Evolutionary conservation across 2,329 filamentous ascomycete species (phyloP), one percentile per base, ranked within the genome.

Genomic region (Coniochaeta prunicola): DNA sequence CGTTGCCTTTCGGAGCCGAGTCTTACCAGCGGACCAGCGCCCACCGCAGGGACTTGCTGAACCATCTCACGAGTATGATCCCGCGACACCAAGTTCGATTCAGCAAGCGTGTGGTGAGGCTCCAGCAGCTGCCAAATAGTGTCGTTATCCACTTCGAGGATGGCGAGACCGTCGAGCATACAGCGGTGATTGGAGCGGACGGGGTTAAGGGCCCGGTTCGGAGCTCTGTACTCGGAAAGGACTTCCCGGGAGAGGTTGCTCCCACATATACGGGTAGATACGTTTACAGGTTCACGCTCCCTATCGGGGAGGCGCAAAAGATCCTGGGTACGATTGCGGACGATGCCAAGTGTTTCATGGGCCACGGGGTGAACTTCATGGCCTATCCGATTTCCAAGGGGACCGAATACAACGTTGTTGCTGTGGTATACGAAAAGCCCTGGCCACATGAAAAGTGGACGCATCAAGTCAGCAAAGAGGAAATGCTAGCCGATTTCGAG

Each of bases 41-140:
- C 6, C 76, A 78, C 61, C 66, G 76, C 38, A 74, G 69, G 57
- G 72, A 72, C 56, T 62, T 79, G 53, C 64, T 79, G 10, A 72
- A 77, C 30, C 74, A 76, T 42, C 74, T 79, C 73, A 64, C 66
- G 38, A 68, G 65, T 55, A 65, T 69, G 57, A 68, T 71, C 26
- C 67, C 69, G 2, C n/a, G 57, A 4, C 65, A 62, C 21, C 63
- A 58, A 4, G 66, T 70, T 30, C 61, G 56, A 42, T 70, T 70
- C 40, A 59, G 58, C 31, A 69, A 68, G 55, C 65, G 65, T 13
- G 66, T 65, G 6, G 31, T 42, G 19, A 63, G 62, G 0, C 58
- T 70, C 31, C 59, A 64, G n/a, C 66, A 71, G 59, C 53, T 58
- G 1, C 61, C 58, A 5, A 58, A 64, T 48, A 63, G 63, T 26